phyloP scores from a whole-genome alignment of 345 rosid genomes.

The Heritiera littoralis region DNA sequence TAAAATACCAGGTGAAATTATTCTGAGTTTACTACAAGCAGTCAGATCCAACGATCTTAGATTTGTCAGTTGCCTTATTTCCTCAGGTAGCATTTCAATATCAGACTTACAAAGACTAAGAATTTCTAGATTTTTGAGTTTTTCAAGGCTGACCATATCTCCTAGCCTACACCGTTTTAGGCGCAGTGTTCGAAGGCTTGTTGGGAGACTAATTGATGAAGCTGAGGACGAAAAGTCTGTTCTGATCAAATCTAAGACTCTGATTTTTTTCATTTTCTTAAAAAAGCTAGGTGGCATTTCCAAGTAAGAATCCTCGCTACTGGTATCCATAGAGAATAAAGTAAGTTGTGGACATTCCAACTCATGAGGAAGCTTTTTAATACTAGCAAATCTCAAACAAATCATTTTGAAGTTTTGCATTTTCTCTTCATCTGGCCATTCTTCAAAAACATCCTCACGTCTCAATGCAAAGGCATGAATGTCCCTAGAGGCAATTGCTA shows the following conservation, averaged over 20 bases:
- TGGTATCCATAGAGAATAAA: not conserved
- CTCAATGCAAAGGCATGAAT: not conserved
- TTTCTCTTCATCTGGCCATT: not conserved
- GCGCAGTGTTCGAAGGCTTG: conserved; percentile 21
- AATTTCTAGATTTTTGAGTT: conserved; percentile 19
- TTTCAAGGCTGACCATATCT: not conserved
- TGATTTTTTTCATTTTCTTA: conserved; percentile 11
- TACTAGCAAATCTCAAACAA: not conserved
- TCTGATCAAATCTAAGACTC: conserved; percentile 17
- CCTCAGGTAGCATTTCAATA: conserved; percentile 21
- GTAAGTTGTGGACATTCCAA: conserved; percentile 18
- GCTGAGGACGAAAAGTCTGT: conserved; percentile 6
- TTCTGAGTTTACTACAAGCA: not conserved
- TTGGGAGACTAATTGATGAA: not conserved
- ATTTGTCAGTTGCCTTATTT: conserved; percentile 20
- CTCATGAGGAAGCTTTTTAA: conserved; percentile 15
- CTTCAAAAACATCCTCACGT: not conserved
- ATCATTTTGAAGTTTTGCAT: not conserved
- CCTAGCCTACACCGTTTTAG: not conserved
- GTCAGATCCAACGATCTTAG: conserved; percentile 26
- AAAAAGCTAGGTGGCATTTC: conserved; percentile 21
- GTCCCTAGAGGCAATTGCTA: conserved; percentile 20
- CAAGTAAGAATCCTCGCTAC: accelerated
- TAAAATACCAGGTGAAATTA: conserved; percentile 21
- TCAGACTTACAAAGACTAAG: not conserved